phyloP scores from a whole-genome alignment of 148 eudicot genomes.

The Chenopodium album region DNA sequence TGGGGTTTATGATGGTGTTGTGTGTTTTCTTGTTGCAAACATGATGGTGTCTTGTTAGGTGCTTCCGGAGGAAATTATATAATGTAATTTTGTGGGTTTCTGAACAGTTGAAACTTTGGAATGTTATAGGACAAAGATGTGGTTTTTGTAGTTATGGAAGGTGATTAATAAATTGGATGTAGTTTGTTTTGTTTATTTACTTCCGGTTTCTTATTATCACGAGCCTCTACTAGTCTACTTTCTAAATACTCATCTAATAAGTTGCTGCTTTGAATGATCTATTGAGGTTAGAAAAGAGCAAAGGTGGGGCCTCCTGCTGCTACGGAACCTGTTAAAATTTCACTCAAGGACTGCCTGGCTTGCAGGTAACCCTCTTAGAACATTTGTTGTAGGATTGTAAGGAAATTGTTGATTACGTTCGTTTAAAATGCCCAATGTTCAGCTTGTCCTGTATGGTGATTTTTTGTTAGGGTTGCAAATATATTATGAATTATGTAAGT shows the following conservation, averaged over 20 bases:
- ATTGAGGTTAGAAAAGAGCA: conserved; percentile 31
- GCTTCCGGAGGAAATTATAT: background rate
- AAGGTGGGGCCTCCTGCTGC: conserved; percentile 40
- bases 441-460: background rate
- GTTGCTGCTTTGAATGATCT: conserved; percentile 7
- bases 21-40: background rate
- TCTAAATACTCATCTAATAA: background rate
- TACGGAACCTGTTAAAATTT: conserved; percentile 77
- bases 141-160: background rate
- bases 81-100: background rate
- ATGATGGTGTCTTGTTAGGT: background rate
- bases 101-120: background rate
- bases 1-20: background rate
- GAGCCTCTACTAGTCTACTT: background rate
- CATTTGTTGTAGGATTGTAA: background rate
- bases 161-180: background rate
- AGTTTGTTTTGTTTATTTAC: background rate
- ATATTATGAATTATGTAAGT: background rate
- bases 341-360: conserved; percentile 96
- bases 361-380: conserved; percentile 62
- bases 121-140: background rate
- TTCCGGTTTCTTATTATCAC: background rate
- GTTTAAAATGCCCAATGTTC: background rate
- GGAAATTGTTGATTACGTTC: background rate
- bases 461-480: no score